phyloP scores from a whole-genome alignment of 2,329 filamentous ascomycete species.

The Penicillium psychrosexuale region DNA sequence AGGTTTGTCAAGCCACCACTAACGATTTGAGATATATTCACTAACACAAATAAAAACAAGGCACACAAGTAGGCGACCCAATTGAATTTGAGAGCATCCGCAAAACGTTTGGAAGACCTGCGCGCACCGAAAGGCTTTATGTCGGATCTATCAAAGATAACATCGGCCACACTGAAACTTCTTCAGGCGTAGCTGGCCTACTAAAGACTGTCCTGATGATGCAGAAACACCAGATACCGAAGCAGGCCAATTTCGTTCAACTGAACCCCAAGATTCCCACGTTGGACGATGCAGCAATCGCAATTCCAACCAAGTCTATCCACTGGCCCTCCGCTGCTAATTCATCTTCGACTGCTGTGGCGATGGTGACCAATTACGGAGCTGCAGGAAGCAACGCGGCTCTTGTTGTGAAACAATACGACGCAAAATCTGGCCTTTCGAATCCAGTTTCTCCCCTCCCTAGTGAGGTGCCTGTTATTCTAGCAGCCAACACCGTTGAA shows the following conservation, averaged over 20 bases:
- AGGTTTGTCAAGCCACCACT: background rate
- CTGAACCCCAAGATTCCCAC: constrained; percentile 1
- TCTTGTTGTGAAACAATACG: constrained; percentile 26
- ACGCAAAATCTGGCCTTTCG: constrained; percentile 1
- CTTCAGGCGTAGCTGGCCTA: constrained; percentile 10
- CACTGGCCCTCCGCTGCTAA: background rate
- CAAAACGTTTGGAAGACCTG: constrained; percentile 14
- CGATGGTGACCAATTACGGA: constrained; percentile 32
- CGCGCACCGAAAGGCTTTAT: constrained; percentile 5
- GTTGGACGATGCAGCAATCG: background rate
- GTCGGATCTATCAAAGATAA: constrained; percentile 30
- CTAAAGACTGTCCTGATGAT: constrained; percentile 1
- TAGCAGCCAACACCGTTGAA: no score
- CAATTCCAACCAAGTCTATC: background rate
- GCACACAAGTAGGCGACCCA: constrained; percentile 20
- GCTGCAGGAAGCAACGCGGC: constrained; percentile 29
- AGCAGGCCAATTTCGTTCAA: background rate
- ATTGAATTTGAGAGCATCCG: constrained; percentile 24
- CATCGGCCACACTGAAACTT: constrained; percentile 27
- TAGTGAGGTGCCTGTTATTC: no score
- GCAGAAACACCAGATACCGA: background rate
- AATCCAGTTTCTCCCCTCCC: no score
- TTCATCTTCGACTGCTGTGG: constrained; percentile 11
- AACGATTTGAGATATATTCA: background rate
- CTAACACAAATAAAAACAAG: background rate